phyloP scores from a whole-genome alignment of 805 yeast species.

The Pichia manshurica region DNA sequence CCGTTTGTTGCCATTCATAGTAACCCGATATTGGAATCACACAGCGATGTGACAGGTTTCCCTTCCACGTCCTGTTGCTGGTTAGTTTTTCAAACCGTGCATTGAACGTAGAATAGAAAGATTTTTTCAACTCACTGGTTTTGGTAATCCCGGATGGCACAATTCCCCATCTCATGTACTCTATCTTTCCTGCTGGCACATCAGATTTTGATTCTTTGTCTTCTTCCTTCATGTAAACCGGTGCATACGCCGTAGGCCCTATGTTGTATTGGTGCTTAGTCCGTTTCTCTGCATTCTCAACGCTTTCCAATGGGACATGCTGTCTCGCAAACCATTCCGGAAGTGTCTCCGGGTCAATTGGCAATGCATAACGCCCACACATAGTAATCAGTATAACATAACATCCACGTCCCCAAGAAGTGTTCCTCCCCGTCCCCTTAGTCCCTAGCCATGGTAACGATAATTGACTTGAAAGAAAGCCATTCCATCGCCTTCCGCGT shows the following conservation, averaged over 20 bases:
- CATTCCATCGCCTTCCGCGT: too few species aligned
- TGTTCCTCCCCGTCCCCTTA: too few species aligned
- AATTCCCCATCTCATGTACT: slow-evolving; percentile 76
- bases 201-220: background rate
- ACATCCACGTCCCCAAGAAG: background rate
- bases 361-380: slow-evolving; percentile 34
- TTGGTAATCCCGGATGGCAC: slow-evolving; percentile 61
- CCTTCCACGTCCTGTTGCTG: slow-evolving; percentile 52
- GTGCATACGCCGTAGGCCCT: slow-evolving; percentile 53
- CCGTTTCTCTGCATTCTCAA: slow-evolving; percentile 17
- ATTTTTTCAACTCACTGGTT: slow-evolving; percentile 23
- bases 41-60: slow-evolving; percentile 49
- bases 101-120: slow-evolving; percentile 56
- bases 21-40: slow-evolving; percentile 78
- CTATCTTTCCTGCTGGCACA: slow-evolving; percentile 17
- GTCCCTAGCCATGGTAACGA: too few species aligned
- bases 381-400: slow-evolving; percentile 17
- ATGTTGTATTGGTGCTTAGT: slow-evolving; percentile 47
- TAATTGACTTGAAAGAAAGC: too few species aligned
- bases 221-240: slow-evolving; percentile 28
- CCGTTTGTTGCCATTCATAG: slow-evolving; percentile 62
- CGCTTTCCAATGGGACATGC: slow-evolving; percentile 24
- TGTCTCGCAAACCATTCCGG: slow-evolving; percentile 33
- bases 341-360: slow-evolving; percentile 37
- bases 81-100: slow-evolving; percentile 64